Conservation (phyloP, 495 filamentous ascomycete species). For the Cercophora samala region DNA sequence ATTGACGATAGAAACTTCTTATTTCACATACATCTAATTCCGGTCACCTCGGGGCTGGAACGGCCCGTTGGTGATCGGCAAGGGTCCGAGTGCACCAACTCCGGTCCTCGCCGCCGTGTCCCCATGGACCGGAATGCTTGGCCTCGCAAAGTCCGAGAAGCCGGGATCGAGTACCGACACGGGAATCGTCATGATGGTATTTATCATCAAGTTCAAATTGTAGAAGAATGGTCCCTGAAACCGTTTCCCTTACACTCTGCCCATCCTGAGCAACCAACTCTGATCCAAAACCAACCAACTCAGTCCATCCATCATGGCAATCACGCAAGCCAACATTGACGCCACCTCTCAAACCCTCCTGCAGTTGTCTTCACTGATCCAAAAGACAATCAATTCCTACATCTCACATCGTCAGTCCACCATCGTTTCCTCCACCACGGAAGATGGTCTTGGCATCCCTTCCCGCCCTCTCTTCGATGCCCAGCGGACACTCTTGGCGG, state of each 20-base stretch:
- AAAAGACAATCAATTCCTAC: background rate
- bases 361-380: background rate
- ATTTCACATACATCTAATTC: background rate
- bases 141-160: background rate
- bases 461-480: background rate
- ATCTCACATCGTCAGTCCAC: background rate
- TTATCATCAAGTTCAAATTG: background rate
- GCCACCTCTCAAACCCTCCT: background rate
- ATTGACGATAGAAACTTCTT: background rate
- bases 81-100: background rate
- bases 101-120: background rate
- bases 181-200: background rate
- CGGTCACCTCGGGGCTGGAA: background rate
- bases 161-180: background rate
- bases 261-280: too few species aligned
- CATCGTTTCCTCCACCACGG: background rate
- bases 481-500: background rate
- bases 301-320: background rate
- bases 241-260: background rate
- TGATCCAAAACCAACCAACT: too few species aligned
- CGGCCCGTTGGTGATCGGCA: background rate
- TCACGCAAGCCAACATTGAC: background rate
- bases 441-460: slow-evolving; percentile 1
- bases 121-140: background rate
- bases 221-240: background rate